Evolutionary conservation across 2,329 filamentous ascomycete species (phyloP).

Genomic region (Teratosphaeria destructans): DNA sequence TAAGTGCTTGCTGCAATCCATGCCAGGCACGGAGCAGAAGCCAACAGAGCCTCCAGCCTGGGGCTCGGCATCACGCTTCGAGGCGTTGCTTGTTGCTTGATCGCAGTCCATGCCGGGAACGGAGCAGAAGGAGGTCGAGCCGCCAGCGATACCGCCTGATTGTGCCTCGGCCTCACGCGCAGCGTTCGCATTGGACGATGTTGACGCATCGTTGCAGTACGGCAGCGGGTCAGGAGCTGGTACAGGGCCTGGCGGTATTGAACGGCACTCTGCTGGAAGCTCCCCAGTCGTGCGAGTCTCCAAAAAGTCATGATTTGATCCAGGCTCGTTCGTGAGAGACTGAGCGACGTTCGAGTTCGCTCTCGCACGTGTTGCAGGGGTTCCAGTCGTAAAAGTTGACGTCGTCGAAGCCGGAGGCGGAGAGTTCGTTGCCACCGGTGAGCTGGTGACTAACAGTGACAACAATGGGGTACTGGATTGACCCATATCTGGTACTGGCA

Average conservation of each 20-base stretch:
- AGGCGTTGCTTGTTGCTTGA: neutral
- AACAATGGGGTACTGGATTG: conserved; percentile 10
- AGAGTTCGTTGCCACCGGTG: conserved; percentile 2
- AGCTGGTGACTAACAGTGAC: conserved; percentile 1
- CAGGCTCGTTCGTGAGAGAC: neutral
- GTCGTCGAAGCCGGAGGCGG: neutral
- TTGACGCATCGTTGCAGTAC: neutral
- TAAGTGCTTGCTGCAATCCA: neutral
- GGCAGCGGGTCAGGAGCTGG: neutral
- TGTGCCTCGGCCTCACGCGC: neutral
- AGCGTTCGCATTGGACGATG: neutral
- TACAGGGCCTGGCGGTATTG: neutral
- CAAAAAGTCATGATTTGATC: neutral
- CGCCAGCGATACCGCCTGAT: neutral
- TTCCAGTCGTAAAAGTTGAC: neutral
- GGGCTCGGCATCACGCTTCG: neutral
- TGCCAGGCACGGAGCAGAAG: neutral
- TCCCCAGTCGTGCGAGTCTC: neutral
- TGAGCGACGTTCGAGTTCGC: neutral
- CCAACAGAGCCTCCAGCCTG: neutral
- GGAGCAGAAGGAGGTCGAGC: neutral
- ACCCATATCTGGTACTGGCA: conserved; percentile 7
- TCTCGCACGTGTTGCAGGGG: neutral
- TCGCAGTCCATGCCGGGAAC: neutral
- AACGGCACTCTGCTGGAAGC: neutral